These are phyloP conservation scores for Zygosaccharomyces kombuchaensis DNA, from an alignment of 805 yeast species.

Conservation along the genomic window DNA sequence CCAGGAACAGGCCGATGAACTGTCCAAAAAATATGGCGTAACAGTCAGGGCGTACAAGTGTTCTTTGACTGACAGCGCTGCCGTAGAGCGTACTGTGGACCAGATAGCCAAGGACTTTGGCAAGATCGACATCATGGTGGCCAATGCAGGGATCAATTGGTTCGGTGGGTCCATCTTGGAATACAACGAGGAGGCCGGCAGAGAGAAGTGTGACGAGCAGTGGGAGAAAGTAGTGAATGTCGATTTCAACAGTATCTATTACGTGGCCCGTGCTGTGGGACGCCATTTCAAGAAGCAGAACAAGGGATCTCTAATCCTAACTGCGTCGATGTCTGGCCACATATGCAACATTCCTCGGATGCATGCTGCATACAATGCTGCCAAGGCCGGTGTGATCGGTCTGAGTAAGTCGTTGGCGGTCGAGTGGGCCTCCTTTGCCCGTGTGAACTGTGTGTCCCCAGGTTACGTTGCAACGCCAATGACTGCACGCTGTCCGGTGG, in stretches of 20 bases:
- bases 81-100: constrained; percentile 28
- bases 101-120: constrained; percentile 64
- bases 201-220: constrained; percentile 45
- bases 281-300: constrained; percentile 67
- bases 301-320: constrained; percentile 71
- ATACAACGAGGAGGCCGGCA: constrained; percentile 37
- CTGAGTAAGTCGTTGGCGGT: constrained; percentile 74
- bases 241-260: constrained; percentile 76
- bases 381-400: constrained; percentile 80
- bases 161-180: constrained; percentile 55
- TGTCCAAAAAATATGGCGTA: constrained; percentile 54
- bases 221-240: constrained; percentile 72
- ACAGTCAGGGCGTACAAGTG: constrained; percentile 50
- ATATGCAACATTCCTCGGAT: constrained; percentile 82
- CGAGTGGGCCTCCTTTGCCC: constrained; percentile 87
- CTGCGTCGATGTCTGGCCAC: constrained; percentile 88
- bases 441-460: constrained; percentile 80
- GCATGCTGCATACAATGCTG: constrained; percentile 85
- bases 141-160: constrained; percentile 87
- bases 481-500: constrained; percentile 44
- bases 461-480: constrained; percentile 79
- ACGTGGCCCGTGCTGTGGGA: constrained; percentile 73
- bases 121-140: constrained; percentile 75
- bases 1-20: constrained; percentile 27
- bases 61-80: constrained; percentile 28